Evolutionary conservation across 345 rosid genomes (phyloP).

Genomic region (Viola odorata): DNA sequence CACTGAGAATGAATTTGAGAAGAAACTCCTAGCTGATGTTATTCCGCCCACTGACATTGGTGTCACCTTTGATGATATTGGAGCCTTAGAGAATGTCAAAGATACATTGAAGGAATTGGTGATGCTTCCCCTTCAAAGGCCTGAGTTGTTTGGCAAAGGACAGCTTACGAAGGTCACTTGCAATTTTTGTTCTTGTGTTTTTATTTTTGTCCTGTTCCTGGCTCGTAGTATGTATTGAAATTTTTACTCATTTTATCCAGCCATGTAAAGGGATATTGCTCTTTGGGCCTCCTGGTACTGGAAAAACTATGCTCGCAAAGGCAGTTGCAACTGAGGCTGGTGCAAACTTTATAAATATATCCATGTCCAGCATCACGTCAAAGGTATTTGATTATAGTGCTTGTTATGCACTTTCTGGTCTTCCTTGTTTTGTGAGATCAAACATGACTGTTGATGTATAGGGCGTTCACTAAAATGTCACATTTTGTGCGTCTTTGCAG

Average conservation of each 20-base stretch:
- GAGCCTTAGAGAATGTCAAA: constrained; percentile 94
- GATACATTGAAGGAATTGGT: constrained; percentile 98
- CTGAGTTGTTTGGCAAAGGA: constrained; percentile 95
- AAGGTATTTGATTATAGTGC: constrained; percentile 44
- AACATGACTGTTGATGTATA: constrained; percentile 11
- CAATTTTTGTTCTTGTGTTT: neutral
- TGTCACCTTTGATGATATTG: constrained; percentile 93
- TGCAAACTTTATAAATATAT: constrained; percentile 96
- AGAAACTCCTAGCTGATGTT: constrained; percentile 93
- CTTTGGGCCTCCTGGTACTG: constrained; percentile 99
- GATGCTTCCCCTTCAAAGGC: constrained; percentile 99
- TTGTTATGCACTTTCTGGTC: neutral
- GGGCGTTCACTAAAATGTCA: neutral
- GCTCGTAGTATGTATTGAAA: no score
- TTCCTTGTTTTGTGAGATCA: neutral
- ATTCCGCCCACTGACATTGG: constrained; percentile 97
- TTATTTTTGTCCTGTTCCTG: neutral
- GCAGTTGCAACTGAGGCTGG: constrained; percentile 99
- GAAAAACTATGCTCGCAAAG: constrained; percentile 99
- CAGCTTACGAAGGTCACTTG: constrained; percentile 82
- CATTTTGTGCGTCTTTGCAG: constrained; percentile 40
- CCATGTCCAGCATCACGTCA: constrained; percentile 99
- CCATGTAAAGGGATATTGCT: constrained; percentile 96
- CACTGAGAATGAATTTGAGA: constrained; percentile 97
- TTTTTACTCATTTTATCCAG: constrained; percentile 27